Conservation (phyloP, 2,329 filamentous ascomycete genomes). For the Penicillium sp. region DNA sequence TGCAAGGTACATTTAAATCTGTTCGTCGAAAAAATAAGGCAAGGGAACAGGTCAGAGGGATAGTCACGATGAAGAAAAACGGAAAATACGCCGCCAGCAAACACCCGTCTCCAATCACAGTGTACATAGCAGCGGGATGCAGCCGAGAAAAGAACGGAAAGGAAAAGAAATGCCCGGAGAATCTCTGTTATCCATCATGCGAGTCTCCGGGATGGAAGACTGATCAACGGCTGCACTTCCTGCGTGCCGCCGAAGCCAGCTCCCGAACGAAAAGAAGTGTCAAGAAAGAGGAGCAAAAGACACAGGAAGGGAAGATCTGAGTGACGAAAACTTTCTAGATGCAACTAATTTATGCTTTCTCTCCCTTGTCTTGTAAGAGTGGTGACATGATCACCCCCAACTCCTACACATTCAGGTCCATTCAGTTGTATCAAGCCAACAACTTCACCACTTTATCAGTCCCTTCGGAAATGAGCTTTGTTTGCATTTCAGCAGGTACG, state of each 20-base stretch:
- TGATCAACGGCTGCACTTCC: conserved; percentile 38
- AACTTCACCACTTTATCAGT: background rate
- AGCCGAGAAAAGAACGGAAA: conserved; percentile 21
- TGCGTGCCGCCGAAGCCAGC: conserved; percentile 38
- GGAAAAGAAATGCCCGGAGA: conserved; percentile 18
- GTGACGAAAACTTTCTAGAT: background rate
- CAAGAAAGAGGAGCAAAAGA: background rate
- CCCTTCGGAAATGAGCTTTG: background rate
- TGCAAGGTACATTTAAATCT: conserved; percentile 31
- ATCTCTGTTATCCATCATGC: conserved; percentile 11
- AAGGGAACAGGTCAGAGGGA: conserved; percentile 3
- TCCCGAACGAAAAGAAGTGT: conserved; percentile 9
- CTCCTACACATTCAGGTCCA: background rate
- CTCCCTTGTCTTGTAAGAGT: background rate
- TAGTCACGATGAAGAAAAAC: background rate
- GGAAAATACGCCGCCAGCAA: conserved; percentile 20
- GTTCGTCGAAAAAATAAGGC: conserved; percentile 19
- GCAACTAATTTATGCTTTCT: background rate
- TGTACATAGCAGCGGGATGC: conserved; percentile 21
- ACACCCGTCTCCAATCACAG: conserved; percentile 14
- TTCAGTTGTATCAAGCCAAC: background rate
- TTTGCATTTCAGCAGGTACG: background rate
- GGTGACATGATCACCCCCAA: background rate
- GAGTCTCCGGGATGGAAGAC: conserved; percentile 22
- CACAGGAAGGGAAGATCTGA: background rate